These are phyloP conservation scores for Cyberlindnera americana DNA, from an alignment of 805 yeast genomes.

Conservation along the genomic window DNA sequence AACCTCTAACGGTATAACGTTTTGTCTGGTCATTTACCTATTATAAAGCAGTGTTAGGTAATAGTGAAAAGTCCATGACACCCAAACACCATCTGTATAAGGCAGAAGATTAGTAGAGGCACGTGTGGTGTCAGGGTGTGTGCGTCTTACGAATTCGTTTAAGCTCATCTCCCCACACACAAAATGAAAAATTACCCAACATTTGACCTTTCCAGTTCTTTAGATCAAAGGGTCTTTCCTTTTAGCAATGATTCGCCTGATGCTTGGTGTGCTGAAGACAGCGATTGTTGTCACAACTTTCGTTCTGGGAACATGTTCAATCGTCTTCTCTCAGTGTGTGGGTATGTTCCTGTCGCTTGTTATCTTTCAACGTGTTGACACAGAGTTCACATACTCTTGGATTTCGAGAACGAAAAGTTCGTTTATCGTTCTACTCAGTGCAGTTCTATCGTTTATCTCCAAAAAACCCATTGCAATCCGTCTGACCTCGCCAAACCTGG, in stretches of 20 bases:
- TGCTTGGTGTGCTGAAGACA: conserved; percentile 4
- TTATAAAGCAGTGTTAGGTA: background rate
- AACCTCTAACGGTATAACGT: background rate
- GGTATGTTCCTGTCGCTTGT: conserved; percentile 26
- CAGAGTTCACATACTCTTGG: conserved; percentile 36
- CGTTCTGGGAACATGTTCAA: conserved; percentile 38
- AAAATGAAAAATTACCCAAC: no score
- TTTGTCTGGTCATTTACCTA: background rate
- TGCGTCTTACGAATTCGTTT: no score
- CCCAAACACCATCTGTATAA: background rate
- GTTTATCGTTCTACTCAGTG: conserved; percentile 52
- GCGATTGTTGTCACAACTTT: conserved; percentile 6
- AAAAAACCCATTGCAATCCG: conserved; percentile 44
- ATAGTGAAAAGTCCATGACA: background rate
- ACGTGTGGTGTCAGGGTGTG: no score
- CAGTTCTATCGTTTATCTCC: conserved; percentile 46
- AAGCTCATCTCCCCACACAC: background rate
- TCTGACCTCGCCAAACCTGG: conserved; percentile 42
- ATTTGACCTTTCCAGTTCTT: no score
- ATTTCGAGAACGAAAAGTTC: conserved; percentile 53
- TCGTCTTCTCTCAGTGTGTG: conserved; percentile 44
- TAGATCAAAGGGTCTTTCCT: no score
- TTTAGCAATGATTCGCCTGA: conserved; percentile 1
- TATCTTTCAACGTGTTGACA: conserved; percentile 29
- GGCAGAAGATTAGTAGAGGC: no score